phyloP scores from a whole-genome alignment of 768 basidiomycete species.

The Suillus variegatus region DNA sequence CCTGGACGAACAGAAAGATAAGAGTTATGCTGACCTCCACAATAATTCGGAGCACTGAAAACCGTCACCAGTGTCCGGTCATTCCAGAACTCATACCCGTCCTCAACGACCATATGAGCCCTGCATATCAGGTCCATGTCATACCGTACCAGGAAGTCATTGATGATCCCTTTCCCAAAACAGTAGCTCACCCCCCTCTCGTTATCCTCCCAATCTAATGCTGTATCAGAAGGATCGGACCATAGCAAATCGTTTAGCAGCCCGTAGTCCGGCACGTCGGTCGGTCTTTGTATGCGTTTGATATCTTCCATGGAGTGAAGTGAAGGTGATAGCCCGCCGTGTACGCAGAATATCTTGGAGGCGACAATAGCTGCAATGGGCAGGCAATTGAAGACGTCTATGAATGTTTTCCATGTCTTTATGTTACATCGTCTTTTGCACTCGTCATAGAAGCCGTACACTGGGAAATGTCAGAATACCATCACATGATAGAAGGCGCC shows the following conservation, averaged over 20 bases:
- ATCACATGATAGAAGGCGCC: slow-evolving; percentile 12
- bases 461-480: slow-evolving; percentile 42
- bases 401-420: slow-evolving; percentile 99
- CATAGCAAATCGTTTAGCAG: slow-evolving; percentile 95
- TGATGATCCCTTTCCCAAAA: slow-evolving; percentile 97
- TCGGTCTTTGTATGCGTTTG: slow-evolving; percentile 94
- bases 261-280: slow-evolving; percentile 98
- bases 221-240: slow-evolving; percentile 98
- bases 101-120: slow-evolving; percentile 99
- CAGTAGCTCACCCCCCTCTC: slow-evolving; percentile 99
- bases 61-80: slow-evolving; percentile 98
- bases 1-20: slow-evolving; percentile 10
- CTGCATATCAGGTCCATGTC: slow-evolving; percentile 99
- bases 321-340: slow-evolving; percentile 92
- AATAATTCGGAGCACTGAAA: slow-evolving; percentile 97
- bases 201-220: slow-evolving; percentile 99
- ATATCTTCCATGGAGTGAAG: slow-evolving; percentile 98
- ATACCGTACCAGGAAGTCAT: slow-evolving; percentile 90
- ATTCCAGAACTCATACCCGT: slow-evolving; percentile 99
- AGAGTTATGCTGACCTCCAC: slow-evolving; percentile 70
- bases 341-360: slow-evolving; percentile 99
- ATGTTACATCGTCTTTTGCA: slow-evolving; percentile 99
- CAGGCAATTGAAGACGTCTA: slow-evolving; percentile 99
- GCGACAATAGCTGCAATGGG: slow-evolving; percentile 99
- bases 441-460: slow-evolving; percentile 99